These are phyloP conservation scores for Bathelium albidoporum DNA, from an alignment of 495 filamentous ascomycete species.

Conservation along the genomic window DNA sequence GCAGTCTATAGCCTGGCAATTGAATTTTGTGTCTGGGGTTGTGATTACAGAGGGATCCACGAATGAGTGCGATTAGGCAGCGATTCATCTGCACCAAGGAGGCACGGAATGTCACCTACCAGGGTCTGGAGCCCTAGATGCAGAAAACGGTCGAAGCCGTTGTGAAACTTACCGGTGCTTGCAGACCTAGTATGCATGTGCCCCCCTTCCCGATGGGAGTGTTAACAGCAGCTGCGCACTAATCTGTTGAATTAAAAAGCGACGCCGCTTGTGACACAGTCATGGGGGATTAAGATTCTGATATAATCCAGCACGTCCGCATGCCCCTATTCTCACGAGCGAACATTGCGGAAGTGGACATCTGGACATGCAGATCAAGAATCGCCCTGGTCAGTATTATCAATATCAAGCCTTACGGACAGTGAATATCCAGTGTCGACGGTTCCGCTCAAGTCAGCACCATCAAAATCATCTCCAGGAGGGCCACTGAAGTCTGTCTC, in stretches of 20 bases:
- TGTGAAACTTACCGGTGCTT: constrained; percentile 3
- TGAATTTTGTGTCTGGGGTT: not conserved
- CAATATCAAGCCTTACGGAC: not conserved
- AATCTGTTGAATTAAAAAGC: too few relatives aligned
- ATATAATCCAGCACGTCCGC: not conserved
- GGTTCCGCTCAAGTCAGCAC: not conserved
- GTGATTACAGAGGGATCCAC: not conserved
- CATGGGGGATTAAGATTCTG: too few relatives aligned
- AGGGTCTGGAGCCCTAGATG: not conserved
- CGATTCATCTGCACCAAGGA: not conserved
- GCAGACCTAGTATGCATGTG: constrained; percentile 4
- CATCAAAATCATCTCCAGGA: not conserved
- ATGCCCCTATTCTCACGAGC: not conserved
- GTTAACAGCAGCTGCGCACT: not conserved
- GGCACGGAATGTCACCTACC: not conserved
- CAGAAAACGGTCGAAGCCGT: not conserved
- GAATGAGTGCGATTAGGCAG: not conserved
- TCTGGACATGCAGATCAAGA: not conserved
- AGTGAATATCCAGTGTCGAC: not conserved
- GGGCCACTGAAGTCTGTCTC: not conserved
- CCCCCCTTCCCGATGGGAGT: not conserved
- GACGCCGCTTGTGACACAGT: too few relatives aligned
- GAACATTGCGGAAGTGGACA: not conserved
- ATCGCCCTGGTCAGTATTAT: not conserved
- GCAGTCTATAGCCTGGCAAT: not conserved